Evolutionary conservation across 2,329 filamentous ascomycete genomes (phyloP).

Genomic region (Talaromyces atroroseus): DNA sequence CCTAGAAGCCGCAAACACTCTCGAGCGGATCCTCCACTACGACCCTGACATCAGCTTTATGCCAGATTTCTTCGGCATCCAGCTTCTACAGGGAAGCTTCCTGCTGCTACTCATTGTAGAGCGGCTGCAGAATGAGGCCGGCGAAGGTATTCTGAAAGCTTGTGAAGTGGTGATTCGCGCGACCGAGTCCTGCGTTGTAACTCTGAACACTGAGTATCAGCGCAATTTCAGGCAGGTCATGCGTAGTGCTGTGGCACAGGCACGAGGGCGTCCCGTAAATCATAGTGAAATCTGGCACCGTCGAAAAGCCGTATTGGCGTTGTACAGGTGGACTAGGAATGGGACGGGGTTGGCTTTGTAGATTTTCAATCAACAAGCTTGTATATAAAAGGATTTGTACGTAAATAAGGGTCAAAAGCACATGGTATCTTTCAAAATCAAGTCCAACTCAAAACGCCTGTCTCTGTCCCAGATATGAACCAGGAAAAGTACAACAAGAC

Average conservation of each 20-base stretch:
- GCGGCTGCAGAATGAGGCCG: conserved; percentile 78
- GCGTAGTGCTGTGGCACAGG: conserved; percentile 82
- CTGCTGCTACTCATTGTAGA: conserved; percentile 81
- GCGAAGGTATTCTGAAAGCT: conserved; percentile 77
- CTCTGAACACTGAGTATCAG: conserved; percentile 90
- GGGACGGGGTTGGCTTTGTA: conserved; percentile 70
- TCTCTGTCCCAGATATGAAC: no score
- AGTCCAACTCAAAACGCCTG: no score
- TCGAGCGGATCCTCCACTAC: conserved; percentile 79
- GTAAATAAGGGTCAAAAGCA: not conserved
- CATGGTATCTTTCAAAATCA: not conserved
- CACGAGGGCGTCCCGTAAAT: conserved; percentile 78
- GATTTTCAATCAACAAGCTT: not conserved
- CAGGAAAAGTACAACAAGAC: no score
- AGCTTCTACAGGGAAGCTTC: conserved; percentile 85
- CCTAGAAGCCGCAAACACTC: conserved; percentile 80
- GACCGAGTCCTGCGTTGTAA: conserved; percentile 88
- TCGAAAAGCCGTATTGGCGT: conserved; percentile 71
- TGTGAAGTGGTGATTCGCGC: conserved; percentile 90
- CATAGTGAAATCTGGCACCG: conserved; percentile 79
- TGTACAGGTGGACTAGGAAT: conserved; percentile 90
- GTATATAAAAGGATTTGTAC: not conserved
- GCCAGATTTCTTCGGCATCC: conserved; percentile 95
- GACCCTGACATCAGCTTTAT: conserved; percentile 91
- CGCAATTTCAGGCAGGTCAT: conserved; percentile 93